These are phyloP conservation scores for Brassica nigra DNA, from an alignment of 345 rosid genomes.

Conservation along the genomic window DNA sequence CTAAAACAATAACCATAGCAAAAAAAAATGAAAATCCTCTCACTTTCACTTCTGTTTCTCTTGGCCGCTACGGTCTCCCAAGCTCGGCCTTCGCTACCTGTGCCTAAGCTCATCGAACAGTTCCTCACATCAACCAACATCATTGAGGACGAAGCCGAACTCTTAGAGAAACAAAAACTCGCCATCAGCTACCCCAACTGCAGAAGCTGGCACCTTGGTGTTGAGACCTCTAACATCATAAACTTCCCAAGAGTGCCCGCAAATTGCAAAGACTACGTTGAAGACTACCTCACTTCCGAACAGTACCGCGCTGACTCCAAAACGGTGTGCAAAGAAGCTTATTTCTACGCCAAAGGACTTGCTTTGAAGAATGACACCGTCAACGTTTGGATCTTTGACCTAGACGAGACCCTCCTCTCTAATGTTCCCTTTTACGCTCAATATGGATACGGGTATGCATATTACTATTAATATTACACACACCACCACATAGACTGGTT, in stretches of 20 bases:
- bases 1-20: constrained; percentile 10
- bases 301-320: constrained; percentile 54
- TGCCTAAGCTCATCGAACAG: constrained; percentile 14
- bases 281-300: constrained; percentile 33
- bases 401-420: constrained; percentile 67
- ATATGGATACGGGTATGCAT: constrained; percentile 55
- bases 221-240: constrained; percentile 59
- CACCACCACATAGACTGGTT: not conserved
- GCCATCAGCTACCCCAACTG: constrained; percentile 33
- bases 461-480: constrained; percentile 19
- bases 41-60: constrained; percentile 32
- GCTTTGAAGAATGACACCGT: constrained; percentile 47
- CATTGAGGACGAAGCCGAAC: not conserved
- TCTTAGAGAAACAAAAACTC: constrained; percentile 6
- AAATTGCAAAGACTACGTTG: constrained; percentile 53
- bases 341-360: constrained; percentile 46
- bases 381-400: constrained; percentile 62
- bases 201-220: constrained; percentile 65
- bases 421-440: constrained; percentile 57
- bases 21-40: constrained; percentile 28
- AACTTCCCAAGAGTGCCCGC: constrained; percentile 52
- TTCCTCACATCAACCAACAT: not conserved
- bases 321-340: constrained; percentile 43
- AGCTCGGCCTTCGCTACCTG: not conserved
- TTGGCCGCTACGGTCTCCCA: constrained; percentile 38